Evolutionary conservation across 768 basidiomycete genomes (phyloP), one percentile per base, ranked within the genome.

Genomic region (Boletus rufocinnamomeus): DNA sequence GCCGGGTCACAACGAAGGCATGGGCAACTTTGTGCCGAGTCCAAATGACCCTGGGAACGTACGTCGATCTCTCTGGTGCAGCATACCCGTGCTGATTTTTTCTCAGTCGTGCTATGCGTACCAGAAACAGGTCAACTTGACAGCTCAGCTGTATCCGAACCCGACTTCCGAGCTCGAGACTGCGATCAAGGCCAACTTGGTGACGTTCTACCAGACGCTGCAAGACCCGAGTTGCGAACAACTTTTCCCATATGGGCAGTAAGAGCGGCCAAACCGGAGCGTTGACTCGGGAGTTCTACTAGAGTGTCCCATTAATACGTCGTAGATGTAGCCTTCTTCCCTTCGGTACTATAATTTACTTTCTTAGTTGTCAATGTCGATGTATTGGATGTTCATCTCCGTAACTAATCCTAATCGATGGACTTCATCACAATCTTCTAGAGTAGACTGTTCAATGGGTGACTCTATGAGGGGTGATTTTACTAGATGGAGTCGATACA

Each of bases 131-230:
- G 19, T 48, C 34, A 66, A 66, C 19, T 41, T 68, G 56, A 66
- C 61, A 0, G 62, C 56, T 1, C 30, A 45, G 44, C 38, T 66
- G 62, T 68, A 69, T 47, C 67, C 67, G 2, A 27, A 69, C 8
- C 67, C 67, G 25, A 59, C 56, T 6, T 14, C 59, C 9, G 59
- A 68, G 9, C 67, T 68, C 21, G 44, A 51, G 47, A 8, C 58
- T 0, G 67, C 67, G 45, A 69, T 68, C 64, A 66, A 58, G 51
- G 62, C 48, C 32, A 70, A 62, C 25, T 28, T 67, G 51, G 37
- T 34, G 35, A 64, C 63, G n/a, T 56, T 69, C 14, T 62, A 63
- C 49, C 4, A 60, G 44, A 43, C 50, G 19, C 17, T 67, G 41
- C 7, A 37, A 9, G 38, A 66, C 8, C 32, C 58, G 4, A 40